These are phyloP conservation scores for Epichloe elymi DNA, from an alignment of 2,329 filamentous ascomycete genomes.

Conservation along the genomic window DNA sequence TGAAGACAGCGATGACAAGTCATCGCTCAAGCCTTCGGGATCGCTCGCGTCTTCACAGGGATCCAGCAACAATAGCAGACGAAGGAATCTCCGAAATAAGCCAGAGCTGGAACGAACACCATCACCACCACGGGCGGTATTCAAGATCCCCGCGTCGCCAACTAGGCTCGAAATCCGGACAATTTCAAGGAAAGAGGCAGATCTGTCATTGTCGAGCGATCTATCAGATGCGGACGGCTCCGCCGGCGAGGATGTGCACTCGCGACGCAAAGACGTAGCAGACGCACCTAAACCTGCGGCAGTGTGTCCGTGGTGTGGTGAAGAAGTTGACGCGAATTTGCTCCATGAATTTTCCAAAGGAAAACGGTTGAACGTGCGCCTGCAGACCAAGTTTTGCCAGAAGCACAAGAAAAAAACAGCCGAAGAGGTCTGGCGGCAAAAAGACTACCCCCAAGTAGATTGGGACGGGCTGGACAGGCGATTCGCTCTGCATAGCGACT, in stretches of 20 bases:
- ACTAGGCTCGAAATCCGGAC: constrained; percentile 5
- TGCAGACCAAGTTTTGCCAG: constrained; percentile 51
- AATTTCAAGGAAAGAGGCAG: not conserved
- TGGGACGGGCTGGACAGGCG: constrained; percentile 51
- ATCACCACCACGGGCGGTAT: constrained; percentile 9
- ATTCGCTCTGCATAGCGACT: constrained; percentile 39
- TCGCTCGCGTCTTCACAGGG: not conserved
- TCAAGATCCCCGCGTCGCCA: constrained; percentile 10
- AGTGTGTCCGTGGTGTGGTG: constrained; percentile 55
- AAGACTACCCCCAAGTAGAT: constrained; percentile 56
- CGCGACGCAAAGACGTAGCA: constrained; percentile 3
- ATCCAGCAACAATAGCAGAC: not conserved
- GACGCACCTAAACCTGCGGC: constrained; percentile 10
- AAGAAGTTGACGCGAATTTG: constrained; percentile 39
- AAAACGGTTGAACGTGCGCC: constrained; percentile 37
- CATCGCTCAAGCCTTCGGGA: not conserved
- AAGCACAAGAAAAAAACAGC: constrained; percentile 47
- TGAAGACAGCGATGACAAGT: not conserved
- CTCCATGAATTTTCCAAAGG: constrained; percentile 39
- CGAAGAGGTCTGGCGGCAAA: constrained; percentile 27
- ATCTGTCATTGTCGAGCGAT: not conserved
- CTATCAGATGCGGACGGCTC: constrained; percentile 3
- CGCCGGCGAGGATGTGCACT: not conserved
- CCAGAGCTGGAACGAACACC: constrained; percentile 1
- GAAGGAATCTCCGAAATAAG: not conserved